These are phyloP conservation scores for Darksidea phi DNA, from an alignment of 495 filamentous ascomycete species.

Conservation along the genomic window DNA sequence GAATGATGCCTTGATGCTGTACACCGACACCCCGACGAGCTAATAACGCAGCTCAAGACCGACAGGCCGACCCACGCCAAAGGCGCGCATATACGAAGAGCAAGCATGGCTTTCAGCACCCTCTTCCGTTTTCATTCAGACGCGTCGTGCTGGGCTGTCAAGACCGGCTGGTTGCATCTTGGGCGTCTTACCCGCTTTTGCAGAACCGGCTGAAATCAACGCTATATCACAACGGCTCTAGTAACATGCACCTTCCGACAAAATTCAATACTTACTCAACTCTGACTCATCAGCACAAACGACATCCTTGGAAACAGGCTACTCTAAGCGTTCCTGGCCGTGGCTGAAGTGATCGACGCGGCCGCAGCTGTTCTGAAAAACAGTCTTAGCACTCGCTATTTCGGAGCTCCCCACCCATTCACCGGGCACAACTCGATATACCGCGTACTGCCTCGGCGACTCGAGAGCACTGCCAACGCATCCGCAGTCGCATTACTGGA, in stretches of 20 bases:
- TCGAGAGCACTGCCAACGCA: conserved; percentile 16
- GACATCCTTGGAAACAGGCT: too few relatives aligned
- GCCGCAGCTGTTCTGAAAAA: background rate
- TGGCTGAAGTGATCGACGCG: conserved; percentile 5
- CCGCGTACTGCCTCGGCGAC: conserved; percentile 11
- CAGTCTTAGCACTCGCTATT: background rate
- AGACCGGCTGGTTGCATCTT: conserved; percentile 17
- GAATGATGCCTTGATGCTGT: background rate
- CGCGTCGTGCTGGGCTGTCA: conserved; percentile 6
- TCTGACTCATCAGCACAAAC: background rate
- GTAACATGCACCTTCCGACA: too few relatives aligned
- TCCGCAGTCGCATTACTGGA: background rate
- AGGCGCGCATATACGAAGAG: conserved; percentile 27
- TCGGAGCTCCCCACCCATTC: conserved; percentile 25
- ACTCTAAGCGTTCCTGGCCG: background rate
- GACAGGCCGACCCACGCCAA: conserved; percentile 2
- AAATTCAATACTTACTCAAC: background rate
- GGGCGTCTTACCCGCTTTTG: background rate
- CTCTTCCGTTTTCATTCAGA: conserved; percentile 2
- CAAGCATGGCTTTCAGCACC: background rate
- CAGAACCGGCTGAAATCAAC: too few relatives aligned
- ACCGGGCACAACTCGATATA: conserved; percentile 18
- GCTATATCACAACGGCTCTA: too few relatives aligned
- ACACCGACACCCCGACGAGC: background rate
- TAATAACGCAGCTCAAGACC: background rate